These are phyloP conservation scores for Phytophthora multivora DNA, from an alignment of 352 stramenopile genomes.

Conservation along the genomic window DNA sequence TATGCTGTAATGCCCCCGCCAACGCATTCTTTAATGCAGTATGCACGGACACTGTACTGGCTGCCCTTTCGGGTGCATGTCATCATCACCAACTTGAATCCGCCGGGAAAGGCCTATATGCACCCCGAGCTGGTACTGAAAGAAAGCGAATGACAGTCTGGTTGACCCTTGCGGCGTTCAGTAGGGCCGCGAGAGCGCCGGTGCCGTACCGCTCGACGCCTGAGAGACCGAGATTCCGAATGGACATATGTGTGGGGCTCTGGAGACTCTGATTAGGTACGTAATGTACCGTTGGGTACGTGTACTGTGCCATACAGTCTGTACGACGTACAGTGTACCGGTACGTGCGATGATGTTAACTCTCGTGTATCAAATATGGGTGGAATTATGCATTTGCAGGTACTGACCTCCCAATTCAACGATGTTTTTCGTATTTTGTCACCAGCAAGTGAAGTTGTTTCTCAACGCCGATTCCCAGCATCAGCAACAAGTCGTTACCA, in stretches of 20 bases:
- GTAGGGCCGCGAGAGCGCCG: neutral
- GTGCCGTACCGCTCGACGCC: no score
- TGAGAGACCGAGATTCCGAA: neutral
- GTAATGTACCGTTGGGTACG: no score
- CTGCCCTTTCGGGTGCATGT: neutral
- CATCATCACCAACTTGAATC: neutral
- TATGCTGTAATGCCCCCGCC: no score
- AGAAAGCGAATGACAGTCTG: neutral
- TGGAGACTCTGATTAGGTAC: neutral
- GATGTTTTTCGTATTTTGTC: neutral
- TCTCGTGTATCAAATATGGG: neutral
- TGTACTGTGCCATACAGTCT: no score
- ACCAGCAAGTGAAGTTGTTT: conserved; percentile 6
- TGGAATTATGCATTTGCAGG: neutral
- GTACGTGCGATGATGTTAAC: no score
- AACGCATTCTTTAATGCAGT: neutral
- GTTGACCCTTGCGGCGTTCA: neutral
- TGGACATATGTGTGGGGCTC: no score
- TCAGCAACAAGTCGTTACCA: conserved; percentile 16
- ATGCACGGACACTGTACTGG: neutral
- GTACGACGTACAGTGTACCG: no score
- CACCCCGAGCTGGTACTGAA: neutral
- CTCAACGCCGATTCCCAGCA: conserved; percentile 15
- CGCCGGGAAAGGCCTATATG: neutral
- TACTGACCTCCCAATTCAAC: neutral